Evolutionary conservation across 176 grass and related monocot species (phyloP), one percentile per base, ranked within the genome.

Genomic region (Musa beccarii): DNA sequence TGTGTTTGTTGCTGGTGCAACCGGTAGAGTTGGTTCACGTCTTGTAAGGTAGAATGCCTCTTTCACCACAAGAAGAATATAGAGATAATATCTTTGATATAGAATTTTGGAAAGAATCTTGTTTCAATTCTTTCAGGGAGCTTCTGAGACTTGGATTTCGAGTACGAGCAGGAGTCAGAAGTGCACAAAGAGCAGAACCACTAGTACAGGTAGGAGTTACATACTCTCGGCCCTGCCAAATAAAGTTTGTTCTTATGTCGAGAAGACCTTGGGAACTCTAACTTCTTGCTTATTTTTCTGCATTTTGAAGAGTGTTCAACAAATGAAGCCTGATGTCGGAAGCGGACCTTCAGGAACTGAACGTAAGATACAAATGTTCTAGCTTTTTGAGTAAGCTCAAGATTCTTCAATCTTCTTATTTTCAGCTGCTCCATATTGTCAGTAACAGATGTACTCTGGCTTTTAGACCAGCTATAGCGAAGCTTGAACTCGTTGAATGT

Each of bases 111-210:
- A 68, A n/a, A 69, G 9, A 73, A 24, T 67, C 55, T 72, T 34
- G 17, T 15, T 51, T 64, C 51, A 56, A 53, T 52, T 76, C 55
- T 78, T 63, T 57, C 67, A 92, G 93, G 80, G 93, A 96, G 65
- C 89, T 96, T 59, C 81, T 96, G 72, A 96, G 81, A 79, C 89
- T 90, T 34, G 93, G 93, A 29, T 96, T 90, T 83, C 79, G 93
- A 22, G 89, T 96, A 68, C 89, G 93, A 34, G 93, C 89, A 1
- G 89, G 83, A 34, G 89, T 96, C 22, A 86, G 93, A 69, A 90
- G 78, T 75, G 72, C 86, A 1, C 54, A 85, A 73, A 86, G 87
- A 68, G 89, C 93, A 49, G 85, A 84, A 49, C 51, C 93, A 67
- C 82, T 92, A 43, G 77, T 90, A 55, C 79, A 95, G 77, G 91